Base-by-base conservation (phyloP, 352 stramenopile genomes). In the Thalassiosira exigua region DNA sequence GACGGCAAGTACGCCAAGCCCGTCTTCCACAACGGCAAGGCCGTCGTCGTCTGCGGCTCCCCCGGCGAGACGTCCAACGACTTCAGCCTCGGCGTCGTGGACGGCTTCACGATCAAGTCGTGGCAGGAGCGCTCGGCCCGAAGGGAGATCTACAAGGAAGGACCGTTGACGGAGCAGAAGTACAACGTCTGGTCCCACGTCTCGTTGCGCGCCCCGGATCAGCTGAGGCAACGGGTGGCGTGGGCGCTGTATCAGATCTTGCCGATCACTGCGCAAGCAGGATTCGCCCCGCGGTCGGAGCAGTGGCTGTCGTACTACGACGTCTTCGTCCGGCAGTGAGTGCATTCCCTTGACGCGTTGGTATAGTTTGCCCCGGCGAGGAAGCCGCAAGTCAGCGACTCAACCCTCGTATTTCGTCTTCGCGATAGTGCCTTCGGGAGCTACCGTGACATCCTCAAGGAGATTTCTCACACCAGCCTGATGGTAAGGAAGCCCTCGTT, bases 351-450 rank as follows among this genome's bases (percentile, higher is more conserved):
- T n/a, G n/a, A n/a, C n/a, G n/a, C n/a, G n/a, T n/a, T n/a, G n/a
- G n/a, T n/a, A n/a, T n/a, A n/a, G n/a, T n/a, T n/a, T n/a, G n/a
- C n/a, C n/a, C n/a, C n/a, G n/a, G n/a, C n/a, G n/a, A n/a, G n/a
- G n/a, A n/a, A n/a, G n/a, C n/a, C n/a, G n/a, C n/a, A n/a, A n/a
- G n/a, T n/a, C n/a, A n/a, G n/a, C n/a, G n/a, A n/a, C n/a, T n/a
- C n/a, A n/a, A n/a, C n/a, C n/a, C n/a, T n/a, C n/a, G n/a, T n/a
- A n/a, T n/a, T n/a, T n/a, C n/a, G n/a, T n/a, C n/a, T n/a, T n/a
- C n/a, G n/a, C n/a, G n/a, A n/a, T n/a, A 73, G 91, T 58, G 83
- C 83, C 5, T 91, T 93, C 67, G 87, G 87, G 12, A 89, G 76
- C 26, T 91, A 89, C 54, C 50, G 67, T 22, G 71, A 91, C 39